Base-by-base conservation (phyloP, 2,329 filamentous ascomycete genomes). In the Aspergillus sp. region DNA sequence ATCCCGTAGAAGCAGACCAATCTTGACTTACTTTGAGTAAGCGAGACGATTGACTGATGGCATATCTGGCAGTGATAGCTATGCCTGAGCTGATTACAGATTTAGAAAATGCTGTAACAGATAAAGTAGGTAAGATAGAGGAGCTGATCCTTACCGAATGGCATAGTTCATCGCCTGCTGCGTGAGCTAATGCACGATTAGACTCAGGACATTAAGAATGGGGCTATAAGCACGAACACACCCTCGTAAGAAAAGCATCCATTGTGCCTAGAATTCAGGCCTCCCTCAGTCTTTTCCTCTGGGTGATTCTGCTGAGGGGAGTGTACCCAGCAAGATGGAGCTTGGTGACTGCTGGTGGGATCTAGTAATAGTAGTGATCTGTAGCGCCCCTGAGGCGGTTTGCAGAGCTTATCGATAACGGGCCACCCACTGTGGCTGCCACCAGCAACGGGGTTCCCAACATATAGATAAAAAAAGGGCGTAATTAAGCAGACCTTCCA, bases 131-230 rank as follows among this genome's bases (percentile, higher is more conserved):
- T 15, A n/a, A 25, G 7, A 38, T 13, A 5, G 23, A 47, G 25
- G 38, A 57, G 19, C 38, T 53, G 9, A 43, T 36, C 64, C 54
- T 56, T 73, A 78, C 77, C 91, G 84, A 70, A 97, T 93, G 73
- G 92, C 92, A 85, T 95, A 96, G 79, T 92, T 96, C 84, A 96
- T 89, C 53, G 91, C 91, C 79, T 96, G 91, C 68, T 89, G 84
- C 60, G 88, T 90, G 67, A 88, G 79, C 85, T 88, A 63, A 56
- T 54, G 57, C 47, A 59, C 57, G 62, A 58, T 64, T 57, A 69
- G 62, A 49, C 54, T 67, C 45, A 57, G 71, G n/a, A 70, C 49
- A 10, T 41, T 13, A 52, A 61, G 63, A 63, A 67, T 49, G 28
- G 30, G 17, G 45, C 30, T 8, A 25, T 43, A 50, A 32, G 17